phyloP scores from a whole-genome alignment of 805 yeast genomes.

The Pichia nanzhaoensis region DNA sequence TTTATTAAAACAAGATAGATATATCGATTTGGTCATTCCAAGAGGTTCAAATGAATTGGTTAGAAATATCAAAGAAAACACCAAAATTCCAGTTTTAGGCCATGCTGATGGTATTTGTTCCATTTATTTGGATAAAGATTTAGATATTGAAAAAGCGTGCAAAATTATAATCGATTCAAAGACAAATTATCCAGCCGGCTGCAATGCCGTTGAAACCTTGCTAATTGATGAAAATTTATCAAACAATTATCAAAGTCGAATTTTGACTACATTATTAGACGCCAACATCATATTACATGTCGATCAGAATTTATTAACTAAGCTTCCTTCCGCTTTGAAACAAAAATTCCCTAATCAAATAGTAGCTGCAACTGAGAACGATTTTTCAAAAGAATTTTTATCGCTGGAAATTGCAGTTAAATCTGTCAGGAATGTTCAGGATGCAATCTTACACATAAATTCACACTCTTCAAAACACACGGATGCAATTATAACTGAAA shows the following conservation, averaged over 20 bases:
- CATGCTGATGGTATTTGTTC: constrained; percentile 99
- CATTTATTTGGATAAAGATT: constrained; percentile 70
- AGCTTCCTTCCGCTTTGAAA: constrained; percentile 16
- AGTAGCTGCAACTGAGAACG: constrained; percentile 50
- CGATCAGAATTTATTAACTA: constrained; percentile 42
- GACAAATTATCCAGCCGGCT: constrained; percentile 98
- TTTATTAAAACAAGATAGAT: constrained; percentile 74
- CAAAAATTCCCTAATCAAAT: constrained; percentile 20
- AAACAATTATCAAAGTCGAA: constrained; percentile 14
- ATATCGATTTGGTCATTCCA: constrained; percentile 93
- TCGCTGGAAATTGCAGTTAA: constrained; percentile 77
- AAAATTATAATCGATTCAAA: constrained; percentile 78
- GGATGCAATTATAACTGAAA: constrained; percentile 81
- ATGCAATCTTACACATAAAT: constrained; percentile 84
- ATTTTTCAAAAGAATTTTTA: constrained; percentile 79
- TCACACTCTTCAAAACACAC: constrained; percentile 90
- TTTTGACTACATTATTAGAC: constrained; percentile 38
- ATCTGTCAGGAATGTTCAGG: constrained; percentile 49
- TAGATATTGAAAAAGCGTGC: constrained; percentile 71
- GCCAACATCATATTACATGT: constrained; percentile 72
- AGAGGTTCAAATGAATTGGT: constrained; percentile 96
- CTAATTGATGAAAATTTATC: constrained; percentile 47
- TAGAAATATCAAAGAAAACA: constrained; percentile 72
- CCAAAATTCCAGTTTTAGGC: constrained; percentile 95
- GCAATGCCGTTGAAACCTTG: constrained; percentile 91